Percentiles rank a stretch among this genome's conserved stretches.
Conservation (phyloP, 1,284 basidiomycete species). For the Ceratobasidium theobromae region DNA sequence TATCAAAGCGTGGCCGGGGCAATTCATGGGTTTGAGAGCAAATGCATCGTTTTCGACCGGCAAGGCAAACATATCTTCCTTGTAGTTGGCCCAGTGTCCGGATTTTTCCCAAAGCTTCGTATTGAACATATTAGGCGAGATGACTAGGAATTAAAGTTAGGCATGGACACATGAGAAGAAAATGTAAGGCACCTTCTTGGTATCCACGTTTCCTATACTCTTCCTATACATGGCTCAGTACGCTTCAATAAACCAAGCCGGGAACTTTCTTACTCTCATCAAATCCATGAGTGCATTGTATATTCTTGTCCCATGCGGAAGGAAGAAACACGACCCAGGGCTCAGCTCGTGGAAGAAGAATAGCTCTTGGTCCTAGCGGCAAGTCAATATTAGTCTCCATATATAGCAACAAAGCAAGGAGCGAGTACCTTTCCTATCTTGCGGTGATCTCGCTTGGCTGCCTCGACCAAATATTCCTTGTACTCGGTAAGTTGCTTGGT, state of each 20-base stretch:
- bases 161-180: not conserved
- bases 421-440: constrained; percentile 79
- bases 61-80: constrained; percentile 95
- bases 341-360: constrained; percentile 98
- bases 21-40: constrained; percentile 99
- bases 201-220: constrained; percentile 88
- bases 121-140: constrained; percentile 98
- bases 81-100: constrained; percentile 98
- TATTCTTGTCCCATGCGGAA: constrained; percentile 95
- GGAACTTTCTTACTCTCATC: constrained; percentile 81
- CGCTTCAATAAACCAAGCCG: no score
- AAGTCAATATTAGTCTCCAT: not conserved
- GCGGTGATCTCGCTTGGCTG: constrained; percentile 95
- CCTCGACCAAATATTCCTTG: constrained; percentile 95
- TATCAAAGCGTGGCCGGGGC: constrained; percentile 95
- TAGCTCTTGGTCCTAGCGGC: constrained; percentile 82
- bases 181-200: constrained; percentile 63
- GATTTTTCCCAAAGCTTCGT: constrained; percentile 98
- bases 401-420: constrained; percentile 20
- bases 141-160: constrained; percentile 54
- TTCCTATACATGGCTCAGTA: constrained; percentile 36
- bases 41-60: constrained; percentile 95
- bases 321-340: constrained; percentile 95
- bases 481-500: constrained; percentile 95
- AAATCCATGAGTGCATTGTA: constrained; percentile 93